Percentiles rank a stretch among this genome's conserved stretches.
These are phyloP conservation scores for Rugonectria rugulosa DNA, from an alignment of 2,329 filamentous ascomycete species.

Conservation along the genomic window DNA sequence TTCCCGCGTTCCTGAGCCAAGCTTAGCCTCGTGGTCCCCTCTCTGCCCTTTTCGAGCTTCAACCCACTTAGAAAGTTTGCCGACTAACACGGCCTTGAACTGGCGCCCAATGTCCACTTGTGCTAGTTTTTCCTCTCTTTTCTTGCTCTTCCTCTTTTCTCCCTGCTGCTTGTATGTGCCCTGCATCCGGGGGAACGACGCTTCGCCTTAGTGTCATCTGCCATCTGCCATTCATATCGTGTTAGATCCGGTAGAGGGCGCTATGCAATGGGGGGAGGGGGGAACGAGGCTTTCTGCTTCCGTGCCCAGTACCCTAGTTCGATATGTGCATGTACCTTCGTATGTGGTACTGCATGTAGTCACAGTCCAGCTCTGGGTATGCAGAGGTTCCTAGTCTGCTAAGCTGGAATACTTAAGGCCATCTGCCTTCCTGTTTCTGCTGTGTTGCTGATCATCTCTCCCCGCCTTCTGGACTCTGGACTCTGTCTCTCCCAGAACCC, in stretches of 20 bases:
- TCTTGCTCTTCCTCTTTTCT: slow-evolving; percentile 9
- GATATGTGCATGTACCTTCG: not conserved
- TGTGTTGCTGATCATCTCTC: not conserved
- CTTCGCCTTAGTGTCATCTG: slow-evolving; percentile 13
- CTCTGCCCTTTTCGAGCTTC: no score
- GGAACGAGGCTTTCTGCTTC: no score
- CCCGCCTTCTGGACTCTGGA: not conserved
- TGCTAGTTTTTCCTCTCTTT: slow-evolving; percentile 19
- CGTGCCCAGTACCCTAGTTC: no score
- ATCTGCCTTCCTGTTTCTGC: slow-evolving; percentile 14
- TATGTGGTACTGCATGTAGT: not conserved
- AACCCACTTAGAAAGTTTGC: no score
- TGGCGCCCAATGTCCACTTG: slow-evolving; percentile 11
- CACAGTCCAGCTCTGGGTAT: slow-evolving; percentile 18
- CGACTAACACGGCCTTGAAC: slow-evolving; percentile 15
- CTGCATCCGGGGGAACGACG: no score
- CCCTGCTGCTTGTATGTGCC: no score
- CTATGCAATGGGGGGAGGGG: not conserved
- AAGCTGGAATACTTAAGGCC: slow-evolving; percentile 32
- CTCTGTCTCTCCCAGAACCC: not conserved
- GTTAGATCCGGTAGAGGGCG: not conserved
- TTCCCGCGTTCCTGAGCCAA: slow-evolving; percentile 7
- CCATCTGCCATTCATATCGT: slow-evolving; percentile 15
- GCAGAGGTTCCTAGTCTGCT: slow-evolving; percentile 19
- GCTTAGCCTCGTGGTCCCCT: no score